Conservation (phyloP, 805 yeast species). For the Candida schatavii region DNA sequence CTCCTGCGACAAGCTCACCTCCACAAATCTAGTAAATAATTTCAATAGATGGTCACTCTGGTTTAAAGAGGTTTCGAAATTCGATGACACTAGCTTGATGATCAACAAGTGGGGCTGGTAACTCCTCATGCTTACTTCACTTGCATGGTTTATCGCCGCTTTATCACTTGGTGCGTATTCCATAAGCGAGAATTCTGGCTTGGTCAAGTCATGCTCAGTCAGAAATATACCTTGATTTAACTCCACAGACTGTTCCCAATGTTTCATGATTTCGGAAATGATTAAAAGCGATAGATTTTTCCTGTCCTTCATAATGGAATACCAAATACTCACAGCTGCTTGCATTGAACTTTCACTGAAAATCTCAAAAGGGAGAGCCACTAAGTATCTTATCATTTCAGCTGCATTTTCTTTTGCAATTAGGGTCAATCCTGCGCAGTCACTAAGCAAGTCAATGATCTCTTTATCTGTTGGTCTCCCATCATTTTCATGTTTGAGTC, state of each 20-base stretch:
- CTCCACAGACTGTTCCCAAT: constrained; percentile 67
- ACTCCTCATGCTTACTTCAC: constrained; percentile 45
- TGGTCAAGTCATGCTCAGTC: constrained; percentile 47
- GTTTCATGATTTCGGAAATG: constrained; percentile 62
- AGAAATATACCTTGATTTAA: constrained; percentile 64
- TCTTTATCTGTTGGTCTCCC: constrained; percentile 15
- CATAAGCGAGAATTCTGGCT: constrained; percentile 72
- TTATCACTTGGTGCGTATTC: constrained; percentile 85
- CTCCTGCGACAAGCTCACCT: constrained; percentile 45
- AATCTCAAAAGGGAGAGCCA: constrained; percentile 65
- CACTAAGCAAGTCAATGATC: constrained; percentile 44
- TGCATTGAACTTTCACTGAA: constrained; percentile 61
- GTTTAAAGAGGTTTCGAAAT: constrained; percentile 73
- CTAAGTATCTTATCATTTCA: constrained; percentile 49
- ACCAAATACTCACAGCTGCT: constrained; percentile 75
- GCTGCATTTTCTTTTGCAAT: constrained; percentile 39
- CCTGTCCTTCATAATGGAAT: constrained; percentile 67
- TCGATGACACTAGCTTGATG: constrained; percentile 66
- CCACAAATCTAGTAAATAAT: constrained; percentile 60
- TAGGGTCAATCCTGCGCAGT: constrained; percentile 36
- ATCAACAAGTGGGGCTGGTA: constrained; percentile 69
- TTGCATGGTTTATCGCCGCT: constrained; percentile 49
- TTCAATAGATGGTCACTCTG: constrained; percentile 69
- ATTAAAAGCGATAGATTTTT: constrained; percentile 57
- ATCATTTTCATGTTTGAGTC: neutral